Base-by-base conservation (phyloP, 73 alveolate genomes). In the Loxodes magnus region DNA sequence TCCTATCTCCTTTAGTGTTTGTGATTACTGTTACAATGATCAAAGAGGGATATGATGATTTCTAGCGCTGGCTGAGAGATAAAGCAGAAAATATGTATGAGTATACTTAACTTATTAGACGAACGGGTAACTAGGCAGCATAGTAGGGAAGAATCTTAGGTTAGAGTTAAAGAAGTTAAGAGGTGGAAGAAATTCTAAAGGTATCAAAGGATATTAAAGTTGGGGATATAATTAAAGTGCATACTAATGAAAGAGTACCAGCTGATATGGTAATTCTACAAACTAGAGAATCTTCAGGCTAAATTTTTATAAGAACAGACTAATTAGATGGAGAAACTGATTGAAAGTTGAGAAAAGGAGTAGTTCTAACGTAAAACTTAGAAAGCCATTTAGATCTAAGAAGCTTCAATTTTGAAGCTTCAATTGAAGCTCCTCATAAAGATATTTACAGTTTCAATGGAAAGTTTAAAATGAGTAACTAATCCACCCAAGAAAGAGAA, bases 261-360 rank as follows among this genome's bases (percentile, higher is more conserved):
- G 96, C 96, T 19, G 98, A 88, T 67, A 39, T 88, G 63, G 22
- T 88, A 3, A 67, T 88, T 22, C 67, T 88, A 5, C 68, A 70
- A 66, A 70, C 97, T 6, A 58, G 69, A 34, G 66, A 52, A 27
- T 31, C 42, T 5, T 31, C 52, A 9, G 92, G 92, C 3, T 53
- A 62, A n/a, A 73, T 71, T 15, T 79, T 73, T 37, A 75, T 88
- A n/a, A 84, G 89, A 43, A 88, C 98, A 0, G 98, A 88, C 60
- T 77, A 88, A 57, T 51, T 88, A 20, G 98, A 88, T 67, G 98
- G 98, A 20, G 98, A 88, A 51, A 88, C 98, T 2, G 98, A 88
- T 65, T 88, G 99, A 97, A 92, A 92, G 61, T 54, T 79, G 17
- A 65, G 97, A 38, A 82, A 81, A 53, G 96, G 95, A 0, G 74